A percentile compares a stretch with the other conserved stretches of the same genome.
These are phyloP conservation scores for Euryodendron excelsum DNA, from an alignment of 148 eudicot species.

Conservation along the genomic window DNA sequence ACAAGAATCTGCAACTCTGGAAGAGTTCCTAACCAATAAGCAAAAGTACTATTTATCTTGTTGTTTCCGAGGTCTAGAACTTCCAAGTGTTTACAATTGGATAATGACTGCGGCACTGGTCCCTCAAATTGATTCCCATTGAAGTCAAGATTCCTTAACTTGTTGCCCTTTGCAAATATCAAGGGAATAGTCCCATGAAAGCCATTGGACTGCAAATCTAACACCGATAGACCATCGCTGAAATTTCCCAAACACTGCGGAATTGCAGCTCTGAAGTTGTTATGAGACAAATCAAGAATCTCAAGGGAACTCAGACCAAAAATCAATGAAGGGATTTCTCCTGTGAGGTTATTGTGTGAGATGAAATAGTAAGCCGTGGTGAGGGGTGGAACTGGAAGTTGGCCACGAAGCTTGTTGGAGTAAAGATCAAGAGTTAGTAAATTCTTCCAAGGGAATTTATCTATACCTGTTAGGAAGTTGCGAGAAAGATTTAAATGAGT, in stretches of 20 bases:
- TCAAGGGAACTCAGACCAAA: slow-evolving; percentile 20
- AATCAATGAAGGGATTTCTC: slow-evolving; percentile 34
- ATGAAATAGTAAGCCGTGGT: background rate
- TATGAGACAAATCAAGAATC: slow-evolving; percentile 24
- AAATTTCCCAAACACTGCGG: slow-evolving; percentile 14
- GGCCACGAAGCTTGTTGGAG: slow-evolving; percentile 3
- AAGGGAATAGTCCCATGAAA: slow-evolving; percentile 16
- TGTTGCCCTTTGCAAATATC: background rate
- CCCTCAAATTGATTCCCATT: slow-evolving; percentile 29
- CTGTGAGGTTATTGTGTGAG: slow-evolving; percentile 10
- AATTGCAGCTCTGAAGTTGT: slow-evolving; percentile 24
- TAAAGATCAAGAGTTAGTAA: background rate
- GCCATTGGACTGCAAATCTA: slow-evolving; percentile 10
- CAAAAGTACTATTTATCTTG: slow-evolving; percentile 30
- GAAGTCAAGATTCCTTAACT: background rate
- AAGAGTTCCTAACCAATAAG: slow-evolving; percentile 24
- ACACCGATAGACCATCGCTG: slow-evolving; percentile 10
- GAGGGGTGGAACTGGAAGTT: background rate
- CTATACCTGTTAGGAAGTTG: slow-evolving; percentile 20
- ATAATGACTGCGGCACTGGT: slow-evolving; percentile 26
- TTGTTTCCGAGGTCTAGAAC: slow-evolving; percentile 46
- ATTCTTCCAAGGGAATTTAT: slow-evolving; percentile 1
- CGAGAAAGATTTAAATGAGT: slow-evolving; percentile 17
- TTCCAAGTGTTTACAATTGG: slow-evolving; percentile 24
- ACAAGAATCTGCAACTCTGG: slow-evolving; percentile 31